phyloP scores from a whole-genome alignment of 2,329 filamentous ascomycete genomes.

The Ceratocystis destructans region DNA sequence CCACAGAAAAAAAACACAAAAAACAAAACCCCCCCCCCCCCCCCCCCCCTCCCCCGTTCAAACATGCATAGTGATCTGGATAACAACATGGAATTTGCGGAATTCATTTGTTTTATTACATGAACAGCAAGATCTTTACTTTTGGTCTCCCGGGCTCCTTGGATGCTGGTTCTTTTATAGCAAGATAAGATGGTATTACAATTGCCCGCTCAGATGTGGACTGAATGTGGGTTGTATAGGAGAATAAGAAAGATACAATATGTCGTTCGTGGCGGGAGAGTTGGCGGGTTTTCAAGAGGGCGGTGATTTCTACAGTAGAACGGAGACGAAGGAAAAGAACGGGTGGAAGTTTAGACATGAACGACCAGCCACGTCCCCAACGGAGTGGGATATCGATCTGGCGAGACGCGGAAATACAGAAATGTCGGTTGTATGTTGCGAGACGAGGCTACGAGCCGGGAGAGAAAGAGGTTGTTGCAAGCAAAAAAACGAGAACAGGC shows the following conservation, averaged over 20 bases:
- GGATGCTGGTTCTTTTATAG: neutral
- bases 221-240: conserved; percentile 7
- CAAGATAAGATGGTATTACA: conserved; percentile 1
- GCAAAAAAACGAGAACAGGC: neutral
- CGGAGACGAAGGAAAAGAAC: neutral
- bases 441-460: conserved; percentile 6
- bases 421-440: neutral
- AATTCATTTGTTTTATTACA: conserved; percentile 8
- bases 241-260: neutral
- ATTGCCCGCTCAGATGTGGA: neutral
- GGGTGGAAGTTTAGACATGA: neutral
- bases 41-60: neutral
- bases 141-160: neutral
- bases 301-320: neutral
- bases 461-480: conserved; percentile 5
- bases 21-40: too few species aligned
- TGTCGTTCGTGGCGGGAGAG: neutral
- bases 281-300: neutral
- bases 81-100: neutral
- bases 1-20: too few species aligned
- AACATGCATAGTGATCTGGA: neutral
- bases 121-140: conserved; percentile 9
- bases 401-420: neutral
- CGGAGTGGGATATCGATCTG: neutral
- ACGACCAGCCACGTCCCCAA: neutral